These are phyloP conservation scores for Blastomyces emzantsi DNA, from an alignment of 2,329 filamentous ascomycete species.

Conservation along the genomic window DNA sequence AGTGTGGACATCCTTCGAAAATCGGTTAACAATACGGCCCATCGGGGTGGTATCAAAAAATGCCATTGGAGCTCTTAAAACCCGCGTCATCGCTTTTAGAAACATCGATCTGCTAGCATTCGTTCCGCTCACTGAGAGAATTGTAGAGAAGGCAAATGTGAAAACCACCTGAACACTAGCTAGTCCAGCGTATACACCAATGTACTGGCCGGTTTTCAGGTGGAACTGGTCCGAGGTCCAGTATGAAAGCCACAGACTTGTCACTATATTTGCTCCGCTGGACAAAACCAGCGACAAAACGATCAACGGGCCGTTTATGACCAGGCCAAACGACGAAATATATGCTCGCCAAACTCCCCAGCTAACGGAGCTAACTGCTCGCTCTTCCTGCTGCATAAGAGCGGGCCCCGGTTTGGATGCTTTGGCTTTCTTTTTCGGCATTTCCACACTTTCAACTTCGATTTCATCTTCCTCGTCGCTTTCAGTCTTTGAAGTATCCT, in stretches of 20 bases:
- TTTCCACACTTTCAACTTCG: constrained; percentile 38
- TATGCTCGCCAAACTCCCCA: constrained; percentile 75
- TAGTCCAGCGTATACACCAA: constrained; percentile 60
- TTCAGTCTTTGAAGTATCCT: constrained; percentile 38
- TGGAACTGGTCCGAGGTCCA: constrained; percentile 75
- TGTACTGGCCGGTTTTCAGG: constrained; percentile 59
- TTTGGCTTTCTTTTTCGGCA: constrained; percentile 30
- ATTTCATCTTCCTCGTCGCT: constrained; percentile 44
- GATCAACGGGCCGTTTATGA: constrained; percentile 54
- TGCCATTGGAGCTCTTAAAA: constrained; percentile 63
- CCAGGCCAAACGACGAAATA: constrained; percentile 59
- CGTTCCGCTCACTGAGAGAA: constrained; percentile 71
- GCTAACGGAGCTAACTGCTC: constrained; percentile 64
- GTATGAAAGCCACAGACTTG: constrained; percentile 85
- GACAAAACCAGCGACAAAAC: constrained; percentile 58
- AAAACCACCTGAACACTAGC: constrained; percentile 62
- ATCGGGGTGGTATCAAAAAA: constrained; percentile 97
- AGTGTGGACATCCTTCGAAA: constrained; percentile 88
- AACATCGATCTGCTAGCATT: constrained; percentile 74
- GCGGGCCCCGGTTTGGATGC: constrained; percentile 29
- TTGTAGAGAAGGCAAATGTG: constrained; percentile 71
- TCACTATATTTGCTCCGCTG: constrained; percentile 77
- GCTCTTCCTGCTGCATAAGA: constrained; percentile 43
- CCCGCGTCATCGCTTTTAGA: constrained; percentile 65
- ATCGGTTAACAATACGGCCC: constrained; percentile 91